Evolutionary conservation across 176 grass and related monocot genomes (phyloP).

Genomic region (Phragmites australis): DNA sequence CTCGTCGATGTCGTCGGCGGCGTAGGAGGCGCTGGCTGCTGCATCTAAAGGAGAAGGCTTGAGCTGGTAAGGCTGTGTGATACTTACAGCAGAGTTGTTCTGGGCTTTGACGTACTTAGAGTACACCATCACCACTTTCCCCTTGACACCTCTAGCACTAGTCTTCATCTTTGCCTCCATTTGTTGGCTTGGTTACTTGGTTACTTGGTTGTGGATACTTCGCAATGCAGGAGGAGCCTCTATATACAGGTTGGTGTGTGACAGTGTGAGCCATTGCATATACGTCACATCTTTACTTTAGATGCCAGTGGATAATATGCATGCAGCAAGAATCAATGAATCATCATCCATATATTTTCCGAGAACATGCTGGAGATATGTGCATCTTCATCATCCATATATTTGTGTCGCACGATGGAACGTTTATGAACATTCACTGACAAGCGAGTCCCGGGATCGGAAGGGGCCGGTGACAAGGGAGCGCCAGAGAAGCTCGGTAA

Average conservation of each 20-base stretch:
- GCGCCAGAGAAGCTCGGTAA: background rate
- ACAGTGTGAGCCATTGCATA: background rate
- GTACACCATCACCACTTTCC: conserved; percentile 36
- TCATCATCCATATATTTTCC: background rate
- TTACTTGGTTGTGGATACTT: conserved; percentile 4
- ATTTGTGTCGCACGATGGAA: background rate
- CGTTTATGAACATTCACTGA: background rate
- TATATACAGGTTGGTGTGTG: conserved; percentile 11
- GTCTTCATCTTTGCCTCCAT: conserved; percentile 45
- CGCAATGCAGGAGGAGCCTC: conserved; percentile 12
- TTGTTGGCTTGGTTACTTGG: background rate
- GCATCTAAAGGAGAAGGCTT: conserved; percentile 22
- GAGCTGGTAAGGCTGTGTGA: conserved; percentile 39
- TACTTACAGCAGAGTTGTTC: conserved; percentile 29
- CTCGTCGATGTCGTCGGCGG: conserved; percentile 26
- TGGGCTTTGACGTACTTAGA: conserved; percentile 35
- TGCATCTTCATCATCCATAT: background rate
- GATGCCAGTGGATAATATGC: conserved; percentile 42
- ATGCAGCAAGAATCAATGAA: background rate
- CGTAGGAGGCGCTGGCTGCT: background rate
- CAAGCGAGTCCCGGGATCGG: background rate
- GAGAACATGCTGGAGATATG: background rate
- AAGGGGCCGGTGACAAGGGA: conserved; percentile 15
- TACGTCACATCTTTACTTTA: background rate
- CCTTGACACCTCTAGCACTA: conserved; percentile 35